Conservation (phyloP, 2,329 filamentous ascomycete genomes). For the Trichoderma harzianum region DNA sequence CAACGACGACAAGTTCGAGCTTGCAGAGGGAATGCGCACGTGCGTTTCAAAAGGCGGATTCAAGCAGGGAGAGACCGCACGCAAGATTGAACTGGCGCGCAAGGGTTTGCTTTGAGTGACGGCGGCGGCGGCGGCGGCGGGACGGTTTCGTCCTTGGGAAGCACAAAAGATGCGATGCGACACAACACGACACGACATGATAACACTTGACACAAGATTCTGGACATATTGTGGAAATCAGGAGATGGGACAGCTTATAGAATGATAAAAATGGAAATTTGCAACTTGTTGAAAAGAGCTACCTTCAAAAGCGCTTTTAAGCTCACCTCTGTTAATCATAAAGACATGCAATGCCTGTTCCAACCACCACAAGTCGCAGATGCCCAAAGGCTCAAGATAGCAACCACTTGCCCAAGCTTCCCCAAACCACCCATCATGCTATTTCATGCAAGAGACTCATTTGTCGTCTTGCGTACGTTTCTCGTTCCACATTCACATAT, state of each 20-base stretch:
- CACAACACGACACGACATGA: background rate
- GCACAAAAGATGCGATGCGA: background rate
- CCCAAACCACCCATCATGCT: background rate
- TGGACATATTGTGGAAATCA: background rate
- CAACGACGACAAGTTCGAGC: slow-evolving; percentile 74
- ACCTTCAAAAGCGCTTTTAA: background rate
- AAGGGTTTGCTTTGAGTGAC: slow-evolving; percentile 64
- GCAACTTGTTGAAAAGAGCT: background rate
- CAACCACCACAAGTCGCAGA: background rate
- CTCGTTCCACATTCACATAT: background rate
- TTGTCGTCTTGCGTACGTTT: background rate
- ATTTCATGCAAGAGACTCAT: background rate
- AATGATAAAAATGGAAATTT: background rate
- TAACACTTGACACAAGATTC: background rate
- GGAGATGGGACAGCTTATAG: background rate
- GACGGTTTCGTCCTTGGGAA: background rate
- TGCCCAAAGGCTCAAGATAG: background rate
- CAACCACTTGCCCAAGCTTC: background rate
- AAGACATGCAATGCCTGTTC: background rate
- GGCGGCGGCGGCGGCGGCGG: background rate
- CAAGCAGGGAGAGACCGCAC: slow-evolving; percentile 64
- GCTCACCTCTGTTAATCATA: background rate
- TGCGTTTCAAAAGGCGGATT: slow-evolving; percentile 75
- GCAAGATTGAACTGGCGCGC: slow-evolving; percentile 75
- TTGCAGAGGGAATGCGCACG: slow-evolving; percentile 67